phyloP scores from a whole-genome alignment of 139 green algal species.

The Closterium sp. region DNA sequence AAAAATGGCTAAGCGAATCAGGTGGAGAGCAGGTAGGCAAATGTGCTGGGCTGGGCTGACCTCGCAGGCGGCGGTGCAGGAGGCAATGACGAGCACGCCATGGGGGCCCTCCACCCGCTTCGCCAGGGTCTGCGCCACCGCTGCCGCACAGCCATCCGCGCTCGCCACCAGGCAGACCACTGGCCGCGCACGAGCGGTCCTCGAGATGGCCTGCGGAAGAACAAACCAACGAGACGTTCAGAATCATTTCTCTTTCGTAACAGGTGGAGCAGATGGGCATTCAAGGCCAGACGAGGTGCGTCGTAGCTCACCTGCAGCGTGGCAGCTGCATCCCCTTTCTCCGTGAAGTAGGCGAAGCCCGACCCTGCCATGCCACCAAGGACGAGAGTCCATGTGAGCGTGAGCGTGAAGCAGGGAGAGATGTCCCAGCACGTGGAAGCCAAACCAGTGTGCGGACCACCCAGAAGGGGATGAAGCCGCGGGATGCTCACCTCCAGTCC shows the following conservation, averaged over 20 bases:
- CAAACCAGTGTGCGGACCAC: too few species aligned
- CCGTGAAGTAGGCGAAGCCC: background rate
- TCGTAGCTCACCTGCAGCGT: background rate
- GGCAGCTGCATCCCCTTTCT: background rate
- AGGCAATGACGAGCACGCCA: background rate
- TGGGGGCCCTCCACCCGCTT: background rate
- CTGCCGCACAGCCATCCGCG: background rate
- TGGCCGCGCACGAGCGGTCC: background rate
- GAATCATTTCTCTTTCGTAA: too few species aligned
- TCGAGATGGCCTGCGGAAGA: background rate
- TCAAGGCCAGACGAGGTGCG: too few species aligned
- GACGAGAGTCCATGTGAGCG: too few species aligned
- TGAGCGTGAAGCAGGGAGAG: too few species aligned
- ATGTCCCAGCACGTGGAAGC: too few species aligned
- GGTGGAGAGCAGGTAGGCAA: too few species aligned
- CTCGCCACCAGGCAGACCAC: background rate
- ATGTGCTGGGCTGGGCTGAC: background rate
- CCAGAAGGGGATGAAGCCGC: background rate
- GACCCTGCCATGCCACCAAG: background rate
- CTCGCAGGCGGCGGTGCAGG: background rate
- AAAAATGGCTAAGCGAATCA: background rate
- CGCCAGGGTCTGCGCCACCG: background rate
- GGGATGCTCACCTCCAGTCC: background rate
- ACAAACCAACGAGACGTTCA: too few species aligned
- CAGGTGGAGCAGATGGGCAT: too few species aligned